Evolutionary conservation across 2,329 filamentous ascomycete species (phyloP).

Genomic region (Pseudogymnoascus sp.): DNA sequence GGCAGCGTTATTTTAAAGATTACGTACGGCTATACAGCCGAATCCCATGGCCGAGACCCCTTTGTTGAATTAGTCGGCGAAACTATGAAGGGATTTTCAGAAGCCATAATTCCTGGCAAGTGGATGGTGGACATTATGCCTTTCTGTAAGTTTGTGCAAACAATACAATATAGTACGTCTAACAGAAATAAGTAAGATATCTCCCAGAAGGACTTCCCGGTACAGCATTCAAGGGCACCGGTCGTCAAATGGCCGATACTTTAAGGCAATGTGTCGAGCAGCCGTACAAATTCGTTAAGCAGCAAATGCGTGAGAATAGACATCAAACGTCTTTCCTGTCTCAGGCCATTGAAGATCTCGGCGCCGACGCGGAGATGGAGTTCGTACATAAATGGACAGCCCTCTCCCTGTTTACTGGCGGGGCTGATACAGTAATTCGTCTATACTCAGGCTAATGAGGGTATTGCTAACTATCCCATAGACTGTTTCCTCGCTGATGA

Average conservation of each 20-base stretch:
- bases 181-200: constrained; percentile 26
- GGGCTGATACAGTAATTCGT: constrained; percentile 31
- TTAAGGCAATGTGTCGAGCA: constrained; percentile 28
- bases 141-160: constrained; percentile 24
- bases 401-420: constrained; percentile 33
- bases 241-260: constrained; percentile 28
- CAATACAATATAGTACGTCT: constrained; percentile 2
- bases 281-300: constrained; percentile 36
- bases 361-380: constrained; percentile 26
- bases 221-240: constrained; percentile 35
- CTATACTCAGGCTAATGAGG: constrained; percentile 27
- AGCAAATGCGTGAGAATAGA: constrained; percentile 29
- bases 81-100: constrained; percentile 33
- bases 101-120: constrained; percentile 33
- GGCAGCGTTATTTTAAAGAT: constrained; percentile 36
- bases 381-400: constrained; percentile 34
- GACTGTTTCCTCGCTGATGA: constrained; percentile 26
- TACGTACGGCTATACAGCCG: constrained; percentile 38
- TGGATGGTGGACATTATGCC: constrained; percentile 40
- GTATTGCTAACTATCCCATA: constrained; percentile 31
- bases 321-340: constrained; percentile 33
- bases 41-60: constrained; percentile 32
- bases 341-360: constrained; percentile 29
- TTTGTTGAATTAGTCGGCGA: constrained; percentile 34
- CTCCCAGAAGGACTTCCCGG: constrained; percentile 39